Percentiles rank a stretch among this genome's conserved stretches.
Evolutionary conservation across 2,329 filamentous ascomycete genomes (phyloP).

Genomic region (Aspergillus caelatus): DNA sequence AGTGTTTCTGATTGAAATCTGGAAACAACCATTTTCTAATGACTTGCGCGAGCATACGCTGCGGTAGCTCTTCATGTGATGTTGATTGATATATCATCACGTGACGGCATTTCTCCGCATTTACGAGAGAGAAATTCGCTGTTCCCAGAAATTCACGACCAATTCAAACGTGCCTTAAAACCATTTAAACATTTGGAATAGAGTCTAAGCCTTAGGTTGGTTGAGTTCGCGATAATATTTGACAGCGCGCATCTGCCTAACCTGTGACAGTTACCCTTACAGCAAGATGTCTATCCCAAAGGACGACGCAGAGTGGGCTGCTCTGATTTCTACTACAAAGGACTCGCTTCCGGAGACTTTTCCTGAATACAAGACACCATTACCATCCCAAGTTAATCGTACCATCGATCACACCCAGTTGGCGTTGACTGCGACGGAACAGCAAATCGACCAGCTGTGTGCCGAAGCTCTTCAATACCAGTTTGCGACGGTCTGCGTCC

Average conservation of each 20-base stretch:
- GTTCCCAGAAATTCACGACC: neutral
- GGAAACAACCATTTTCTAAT: neutral
- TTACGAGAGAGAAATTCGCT: constrained; percentile 2
- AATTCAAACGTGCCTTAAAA: neutral
- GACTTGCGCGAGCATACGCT: neutral
- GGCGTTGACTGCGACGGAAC: constrained; percentile 44
- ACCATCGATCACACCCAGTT: constrained; percentile 50
- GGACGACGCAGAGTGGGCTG: constrained; percentile 38
- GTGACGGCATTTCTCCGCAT: constrained; percentile 15
- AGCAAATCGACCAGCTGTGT: constrained; percentile 58
- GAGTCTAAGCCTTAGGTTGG: neutral
- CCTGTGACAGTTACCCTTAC: neutral
- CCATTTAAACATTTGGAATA: neutral
- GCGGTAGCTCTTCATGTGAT: neutral
- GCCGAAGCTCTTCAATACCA: constrained; percentile 53
- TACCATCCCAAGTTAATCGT: constrained; percentile 32
- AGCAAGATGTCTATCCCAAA: constrained; percentile 29
- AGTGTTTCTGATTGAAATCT: neutral
- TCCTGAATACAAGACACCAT: constrained; percentile 26
- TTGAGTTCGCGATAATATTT: neutral
- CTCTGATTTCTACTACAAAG: constrained; percentile 30
- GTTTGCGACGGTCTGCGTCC: constrained; percentile 59
- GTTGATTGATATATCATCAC: neutral
- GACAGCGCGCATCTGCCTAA: neutral
- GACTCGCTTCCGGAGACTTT: constrained; percentile 28